A percentile compares a stretch with the other conserved stretches of the same genome.
Evolutionary conservation across 192 early-diverging fungal species (phyloP).

Genomic region (Backusella luteola): DNA sequence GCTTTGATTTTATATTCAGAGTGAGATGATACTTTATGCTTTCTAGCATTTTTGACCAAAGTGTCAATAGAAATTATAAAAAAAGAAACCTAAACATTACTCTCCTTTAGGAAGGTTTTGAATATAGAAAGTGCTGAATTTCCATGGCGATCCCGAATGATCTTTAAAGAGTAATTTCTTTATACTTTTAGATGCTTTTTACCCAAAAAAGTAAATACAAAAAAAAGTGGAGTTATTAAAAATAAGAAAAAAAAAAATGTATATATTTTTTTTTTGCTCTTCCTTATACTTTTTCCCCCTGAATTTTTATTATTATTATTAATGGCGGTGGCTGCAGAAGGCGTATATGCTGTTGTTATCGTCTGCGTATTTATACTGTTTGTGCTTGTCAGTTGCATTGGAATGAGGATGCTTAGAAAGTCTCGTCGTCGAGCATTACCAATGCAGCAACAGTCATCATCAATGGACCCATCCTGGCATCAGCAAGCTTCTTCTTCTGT

Average conservation of each 20-base stretch:
- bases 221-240: background rate
- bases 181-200: background rate
- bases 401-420: background rate
- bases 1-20: background rate
- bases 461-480: background rate
- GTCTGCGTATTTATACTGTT: constrained; percentile 9
- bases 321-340: constrained; percentile 6
- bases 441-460: background rate
- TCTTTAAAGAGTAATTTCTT: background rate
- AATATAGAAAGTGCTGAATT: background rate
- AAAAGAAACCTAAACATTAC: background rate
- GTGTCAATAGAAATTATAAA: background rate
- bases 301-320: background rate
- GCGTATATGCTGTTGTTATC: constrained; percentile 18
- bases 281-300: too few species aligned
- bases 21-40: background rate
- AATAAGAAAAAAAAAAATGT: background rate
- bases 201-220: background rate
- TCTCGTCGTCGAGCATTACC: background rate
- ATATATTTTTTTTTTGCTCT: background rate
- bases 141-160: background rate
- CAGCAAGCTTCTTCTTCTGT: background rate
- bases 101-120: background rate
- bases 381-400: constrained; percentile 9
- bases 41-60: background rate